phyloP scores from a whole-genome alignment of 129 eudicot species.

The Oenanthe sinensis region DNA sequence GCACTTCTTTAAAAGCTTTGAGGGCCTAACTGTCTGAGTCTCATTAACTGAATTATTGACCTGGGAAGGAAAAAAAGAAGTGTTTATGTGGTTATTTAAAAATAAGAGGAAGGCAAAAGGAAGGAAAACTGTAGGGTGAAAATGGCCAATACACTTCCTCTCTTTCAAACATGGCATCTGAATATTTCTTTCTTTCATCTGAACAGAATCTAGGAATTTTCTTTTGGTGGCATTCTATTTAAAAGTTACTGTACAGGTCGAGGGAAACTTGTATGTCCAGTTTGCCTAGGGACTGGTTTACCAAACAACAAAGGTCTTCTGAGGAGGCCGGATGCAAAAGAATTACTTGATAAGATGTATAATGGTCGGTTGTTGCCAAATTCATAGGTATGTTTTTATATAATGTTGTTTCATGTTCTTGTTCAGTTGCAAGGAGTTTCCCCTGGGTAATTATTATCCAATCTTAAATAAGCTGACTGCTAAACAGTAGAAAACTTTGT shows the following conservation, averaged over 20 bases:
- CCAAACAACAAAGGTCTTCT: conserved; percentile 99
- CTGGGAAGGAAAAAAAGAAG: not conserved
- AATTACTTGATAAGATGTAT: conserved; percentile 87
- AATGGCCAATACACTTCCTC: not conserved
- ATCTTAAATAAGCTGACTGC: not conserved
- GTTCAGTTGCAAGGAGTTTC: not conserved
- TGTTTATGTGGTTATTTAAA: not conserved
- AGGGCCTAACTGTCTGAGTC: not conserved
- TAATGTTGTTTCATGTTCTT: not conserved
- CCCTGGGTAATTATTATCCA: not conserved
- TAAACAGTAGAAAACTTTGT: not conserved
- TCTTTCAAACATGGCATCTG: not conserved
- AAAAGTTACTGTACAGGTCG: conserved; percentile 38
- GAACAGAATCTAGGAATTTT: not conserved
- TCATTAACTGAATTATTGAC: not conserved
- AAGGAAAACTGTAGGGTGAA: not conserved
- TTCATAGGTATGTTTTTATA: conserved; percentile 49
- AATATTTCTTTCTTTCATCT: not conserved
- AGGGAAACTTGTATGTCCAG: conserved; percentile 93
- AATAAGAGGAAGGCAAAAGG: not conserved
- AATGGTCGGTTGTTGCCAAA: conserved; percentile 79
- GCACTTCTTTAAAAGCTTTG: not conserved
- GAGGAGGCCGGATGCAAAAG: conserved; percentile 72
- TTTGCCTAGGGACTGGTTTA: conserved; percentile 86
- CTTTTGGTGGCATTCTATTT: not conserved